These are phyloP conservation scores for Amanita pallidorosea DNA, from an alignment of 768 basidiomycete genomes.

Conservation along the genomic window DNA sequence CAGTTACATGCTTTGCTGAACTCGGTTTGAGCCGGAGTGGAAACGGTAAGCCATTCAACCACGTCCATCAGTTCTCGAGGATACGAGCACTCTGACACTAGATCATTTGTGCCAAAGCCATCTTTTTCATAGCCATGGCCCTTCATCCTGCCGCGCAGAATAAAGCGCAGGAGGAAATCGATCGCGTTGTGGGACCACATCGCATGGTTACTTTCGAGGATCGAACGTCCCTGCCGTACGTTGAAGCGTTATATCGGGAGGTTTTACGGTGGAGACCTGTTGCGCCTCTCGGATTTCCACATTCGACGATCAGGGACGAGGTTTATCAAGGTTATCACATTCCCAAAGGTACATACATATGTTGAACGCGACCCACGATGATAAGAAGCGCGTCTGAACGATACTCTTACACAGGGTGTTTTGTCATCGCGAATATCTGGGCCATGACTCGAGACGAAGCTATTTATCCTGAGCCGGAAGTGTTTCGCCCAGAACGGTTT, in stretches of 20 bases:
- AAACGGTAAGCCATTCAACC: background rate
- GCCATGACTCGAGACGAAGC: constrained; percentile 10
- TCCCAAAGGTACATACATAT: background rate
- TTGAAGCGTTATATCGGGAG: constrained; percentile 6
- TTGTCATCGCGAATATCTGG: background rate
- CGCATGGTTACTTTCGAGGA: constrained; percentile 7
- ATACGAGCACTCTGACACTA: background rate
- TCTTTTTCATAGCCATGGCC: constrained; percentile 7
- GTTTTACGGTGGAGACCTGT: constrained; percentile 4
- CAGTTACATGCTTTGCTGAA: background rate
- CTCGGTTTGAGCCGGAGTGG: background rate
- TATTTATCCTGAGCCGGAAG: background rate
- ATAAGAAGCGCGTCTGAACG: background rate
- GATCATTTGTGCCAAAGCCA: background rate
- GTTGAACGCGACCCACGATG: background rate
- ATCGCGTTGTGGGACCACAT: constrained; percentile 7
- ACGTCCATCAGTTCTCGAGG: no score
- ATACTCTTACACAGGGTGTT: background rate
- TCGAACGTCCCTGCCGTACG: constrained; percentile 3
- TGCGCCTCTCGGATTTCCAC: background rate
- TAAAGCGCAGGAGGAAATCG: constrained; percentile 8
- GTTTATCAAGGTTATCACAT: constrained; percentile 1
- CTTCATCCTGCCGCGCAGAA: constrained; percentile 7
- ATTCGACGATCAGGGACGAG: background rate
- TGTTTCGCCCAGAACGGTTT: background rate